Evolutionary conservation across 2,329 filamentous ascomycete genomes (phyloP), one percentile per base, ranked within the genome.

Genomic region (Penicillium corylophilum): DNA sequence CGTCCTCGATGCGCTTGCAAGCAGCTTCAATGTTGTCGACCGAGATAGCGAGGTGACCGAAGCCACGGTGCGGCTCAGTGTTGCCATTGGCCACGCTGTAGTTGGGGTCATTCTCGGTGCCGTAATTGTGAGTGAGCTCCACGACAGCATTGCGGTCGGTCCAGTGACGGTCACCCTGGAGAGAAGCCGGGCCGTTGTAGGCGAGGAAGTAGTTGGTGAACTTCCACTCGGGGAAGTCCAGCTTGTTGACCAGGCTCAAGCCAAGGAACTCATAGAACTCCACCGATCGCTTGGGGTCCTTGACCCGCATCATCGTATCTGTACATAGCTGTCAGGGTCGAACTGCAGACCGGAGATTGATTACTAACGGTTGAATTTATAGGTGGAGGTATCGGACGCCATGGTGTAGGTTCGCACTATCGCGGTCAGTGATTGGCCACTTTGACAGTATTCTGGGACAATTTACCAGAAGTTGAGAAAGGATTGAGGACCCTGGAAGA

Each of bases 161-260:
- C 77, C 87, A 92, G 66, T 86, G 83, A 57, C 85, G 85, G 64
- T 86, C 88, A 51, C 82, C 78, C 9, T 89, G 94, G n/a, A 83
- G 76, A 13, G 93, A 88, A 33, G 82, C 79, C 9, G 90, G 83
- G 28, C 84, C 82, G 69, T 96, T 87, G 75, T 95, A 97, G 53
- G 87, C 91, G 54, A 99, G 81, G 77, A 97, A 97, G 79, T 97
- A 97, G 24, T 96, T 84, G 65, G 94, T 90, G 73, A 97, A 97
- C 69, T 95, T 96, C 72, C 84, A 84, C 54, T 96, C 91, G 13
- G 92, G 88, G 67, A 90, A 89, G 56, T 87, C 79, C 42, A 94
- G 79, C 75, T 92, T 89, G 67, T 89, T 85, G 72, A 97, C 82
- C 56, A 91, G 75, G 68, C 81, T 91, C 82, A 97, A 85, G 64